Base-by-base conservation (phyloP, 164 flowering plant genomes). In the Liriodendron chinense region DNA sequence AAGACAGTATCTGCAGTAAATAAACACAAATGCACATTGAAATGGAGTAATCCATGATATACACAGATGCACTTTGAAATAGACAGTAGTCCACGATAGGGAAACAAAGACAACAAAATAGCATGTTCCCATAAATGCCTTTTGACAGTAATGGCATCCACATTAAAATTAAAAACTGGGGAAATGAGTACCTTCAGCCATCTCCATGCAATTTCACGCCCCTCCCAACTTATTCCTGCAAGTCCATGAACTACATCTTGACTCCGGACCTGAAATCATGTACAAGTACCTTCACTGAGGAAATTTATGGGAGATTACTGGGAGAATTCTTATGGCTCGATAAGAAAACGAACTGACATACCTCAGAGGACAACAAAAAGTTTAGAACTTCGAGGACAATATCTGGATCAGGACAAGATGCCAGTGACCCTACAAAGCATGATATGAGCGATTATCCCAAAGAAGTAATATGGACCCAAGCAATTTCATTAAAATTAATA, bases 161-260 rank as follows among this genome's bases (percentile, higher is more conserved):
- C 43, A 34, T 34, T 34, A 34, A 34, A 34, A 10, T 12, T 53
- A 53, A 16, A 16, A 9, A 53, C 59, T 53, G 18, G 59, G 16
- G 43, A 34, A 53, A 21, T 20, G 76, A 23, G 75, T 82, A 94
- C 99, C 94, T 92, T 82, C 78, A 94, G 84, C 99, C 99, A 96
- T 65, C 73, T 78, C 99, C 99, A 96, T 34, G 99, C 96, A 66
- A 79, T 84, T 83, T 94, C 98, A 47, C 94, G 93, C 65, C 95
- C 98, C 72, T 89, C 91, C 73, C 72, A 69, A 74, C 91, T 82
- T 69, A 96, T 56, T 28, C 79, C 97, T 74, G 87, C 79, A 43
- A 96, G 91, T 75, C 97, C 99, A 77, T 77, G 78, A 25, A 91
- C 82, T 68, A 85, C 92, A 90, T 96, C 99, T 83, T 96, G 99